Conservation (phyloP, 2,329 filamentous ascomycete genomes). For the Sporothrix humicola region DNA sequence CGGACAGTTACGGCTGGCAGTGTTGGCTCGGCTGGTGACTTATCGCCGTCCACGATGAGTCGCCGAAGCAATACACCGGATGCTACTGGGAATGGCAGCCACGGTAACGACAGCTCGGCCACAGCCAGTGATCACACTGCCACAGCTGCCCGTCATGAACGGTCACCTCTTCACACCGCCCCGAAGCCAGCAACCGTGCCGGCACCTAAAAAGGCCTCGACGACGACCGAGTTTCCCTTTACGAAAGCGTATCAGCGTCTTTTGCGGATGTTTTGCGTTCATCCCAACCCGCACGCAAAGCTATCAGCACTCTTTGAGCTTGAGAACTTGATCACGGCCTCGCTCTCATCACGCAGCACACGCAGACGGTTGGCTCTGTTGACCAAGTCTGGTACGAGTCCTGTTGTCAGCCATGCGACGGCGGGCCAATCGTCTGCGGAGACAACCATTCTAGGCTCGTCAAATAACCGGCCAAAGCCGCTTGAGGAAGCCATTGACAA, state of each 20-base stretch:
- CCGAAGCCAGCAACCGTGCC: conserved; percentile 38
- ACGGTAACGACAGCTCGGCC: conserved; percentile 52
- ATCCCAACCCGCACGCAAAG: conserved; percentile 86
- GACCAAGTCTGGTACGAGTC: conserved; percentile 39
- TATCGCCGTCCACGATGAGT: conserved; percentile 40
- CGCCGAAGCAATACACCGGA: conserved; percentile 46
- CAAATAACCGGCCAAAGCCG: conserved; percentile 49
- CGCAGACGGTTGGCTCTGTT: conserved; percentile 48
- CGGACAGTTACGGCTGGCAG: neutral
- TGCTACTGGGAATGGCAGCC: conserved; percentile 42
- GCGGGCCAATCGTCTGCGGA: conserved; percentile 3
- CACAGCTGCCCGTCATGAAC: conserved; percentile 25
- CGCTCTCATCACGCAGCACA: conserved; percentile 63
- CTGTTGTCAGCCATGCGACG: conserved; percentile 27
- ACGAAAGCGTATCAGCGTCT: conserved; percentile 78
- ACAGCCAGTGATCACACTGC: conserved; percentile 44
- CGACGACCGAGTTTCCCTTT: conserved; percentile 72
- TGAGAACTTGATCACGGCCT: conserved; percentile 79
- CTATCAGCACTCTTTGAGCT: conserved; percentile 83
- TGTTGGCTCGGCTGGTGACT: conserved; percentile 51
- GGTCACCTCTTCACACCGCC: neutral
- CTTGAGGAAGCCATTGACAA: conserved; percentile 73
- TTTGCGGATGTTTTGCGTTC: conserved; percentile 83
- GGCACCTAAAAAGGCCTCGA: conserved; percentile 19
- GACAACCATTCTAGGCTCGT: neutral